These are phyloP conservation scores for Ceratobasidium theobromae DNA, from an alignment of 1,284 basidiomycete species.

Conservation along the genomic window DNA sequence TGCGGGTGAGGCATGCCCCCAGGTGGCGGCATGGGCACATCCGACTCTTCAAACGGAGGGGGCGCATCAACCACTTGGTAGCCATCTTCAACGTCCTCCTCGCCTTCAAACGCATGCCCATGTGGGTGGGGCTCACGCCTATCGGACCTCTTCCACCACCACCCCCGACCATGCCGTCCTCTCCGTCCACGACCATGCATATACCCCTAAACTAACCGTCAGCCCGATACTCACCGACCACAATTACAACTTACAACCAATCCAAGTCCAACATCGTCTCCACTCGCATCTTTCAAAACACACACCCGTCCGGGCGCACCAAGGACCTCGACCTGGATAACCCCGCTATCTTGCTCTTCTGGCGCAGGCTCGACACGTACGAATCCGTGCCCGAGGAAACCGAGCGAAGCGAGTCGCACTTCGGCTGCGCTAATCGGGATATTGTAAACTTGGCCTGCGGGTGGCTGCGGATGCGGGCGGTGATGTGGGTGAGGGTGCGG, in stretches of 20 bases:
- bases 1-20: background rate
- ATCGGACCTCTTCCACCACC: background rate
- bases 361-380: conserved; percentile 8
- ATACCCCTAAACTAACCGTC: conserved; percentile 6
- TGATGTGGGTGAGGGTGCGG: background rate
- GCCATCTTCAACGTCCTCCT: background rate
- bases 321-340: conserved; percentile 6
- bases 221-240: background rate
- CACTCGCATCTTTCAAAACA: background rate
- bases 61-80: background rate
- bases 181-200: conserved; percentile 1
- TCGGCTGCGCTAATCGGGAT: background rate
- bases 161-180: background rate
- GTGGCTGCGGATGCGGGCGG: background rate
- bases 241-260: conserved; percentile 6
- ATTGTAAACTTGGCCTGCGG: conserved; percentile 14
- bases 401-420: conserved; percentile 14
- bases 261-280: conserved; percentile 6
- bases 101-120: background rate
- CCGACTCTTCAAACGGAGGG: background rate
- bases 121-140: too few species aligned
- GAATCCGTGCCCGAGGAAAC: conserved; percentile 9
- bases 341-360: background rate
- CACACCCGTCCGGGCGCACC: background rate
- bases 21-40: background rate